Evolutionary conservation across 495 filamentous ascomycete species (phyloP).

Genomic region (Neurospora sp.): DNA sequence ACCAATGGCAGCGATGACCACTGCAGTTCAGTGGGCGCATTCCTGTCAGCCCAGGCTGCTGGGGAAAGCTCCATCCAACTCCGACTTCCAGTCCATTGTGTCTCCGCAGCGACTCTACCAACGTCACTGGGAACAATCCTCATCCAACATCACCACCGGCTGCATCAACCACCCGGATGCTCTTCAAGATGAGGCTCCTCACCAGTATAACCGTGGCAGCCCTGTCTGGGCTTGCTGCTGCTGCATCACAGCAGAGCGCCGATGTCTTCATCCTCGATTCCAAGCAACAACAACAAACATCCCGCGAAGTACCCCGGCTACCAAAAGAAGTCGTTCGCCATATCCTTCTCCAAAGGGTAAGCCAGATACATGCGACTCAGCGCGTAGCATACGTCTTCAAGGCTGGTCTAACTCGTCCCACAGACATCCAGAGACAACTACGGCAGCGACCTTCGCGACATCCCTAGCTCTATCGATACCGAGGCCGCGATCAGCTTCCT

Average conservation of each 20-base stretch:
- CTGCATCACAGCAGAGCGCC: constrained; percentile 14
- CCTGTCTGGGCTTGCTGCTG: constrained; percentile 18
- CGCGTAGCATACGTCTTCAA: constrained; percentile 13
- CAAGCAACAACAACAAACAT: constrained; percentile 7
- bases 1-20: neutral
- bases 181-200: constrained; percentile 20
- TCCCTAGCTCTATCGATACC: constrained; percentile 26
- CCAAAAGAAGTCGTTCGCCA: constrained; percentile 27
- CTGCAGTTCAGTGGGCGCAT: neutral
- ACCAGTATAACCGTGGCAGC: constrained; percentile 16
- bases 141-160: neutral
- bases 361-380: neutral
- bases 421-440: constrained; percentile 30
- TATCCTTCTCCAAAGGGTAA: constrained; percentile 24
- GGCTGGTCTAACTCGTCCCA: constrained; percentile 21
- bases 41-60: neutral
- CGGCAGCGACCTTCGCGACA: constrained; percentile 28
- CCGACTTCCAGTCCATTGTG: neutral
- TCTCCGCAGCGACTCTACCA: neutral
- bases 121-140: neutral
- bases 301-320: constrained; percentile 12
- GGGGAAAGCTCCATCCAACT: neutral
- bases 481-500: constrained; percentile 32
- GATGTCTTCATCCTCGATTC: constrained; percentile 21
- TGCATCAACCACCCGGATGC: neutral